Conservation (phyloP, 2,329 filamentous ascomycete genomes). For the Pseudopyrenochaeta lycopersici region DNA sequence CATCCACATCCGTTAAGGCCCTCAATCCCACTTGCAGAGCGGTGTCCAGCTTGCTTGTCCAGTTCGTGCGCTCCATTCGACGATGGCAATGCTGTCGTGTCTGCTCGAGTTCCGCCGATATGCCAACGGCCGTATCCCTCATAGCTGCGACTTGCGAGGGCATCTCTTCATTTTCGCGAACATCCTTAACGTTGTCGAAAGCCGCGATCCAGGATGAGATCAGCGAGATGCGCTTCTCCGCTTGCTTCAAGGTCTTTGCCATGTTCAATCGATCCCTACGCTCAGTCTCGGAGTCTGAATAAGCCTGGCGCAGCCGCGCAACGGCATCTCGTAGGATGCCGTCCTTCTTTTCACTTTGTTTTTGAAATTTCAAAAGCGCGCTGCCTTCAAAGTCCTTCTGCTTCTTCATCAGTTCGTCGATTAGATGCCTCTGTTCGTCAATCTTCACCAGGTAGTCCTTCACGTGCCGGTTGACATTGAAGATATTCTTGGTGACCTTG, state of each 20-base stretch:
- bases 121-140: constrained; percentile 87
- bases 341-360: constrained; percentile 87
- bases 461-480: constrained; percentile 98
- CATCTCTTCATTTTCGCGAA: constrained; percentile 73
- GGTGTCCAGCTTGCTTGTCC: constrained; percentile 87
- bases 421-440: constrained; percentile 96
- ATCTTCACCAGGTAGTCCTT: constrained; percentile 99
- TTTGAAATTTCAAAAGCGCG: constrained; percentile 88
- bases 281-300: constrained; percentile 80
- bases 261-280: constrained; percentile 79
- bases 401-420: constrained; percentile 93
- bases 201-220: constrained; percentile 93
- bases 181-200: constrained; percentile 84
- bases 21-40: constrained; percentile 85
- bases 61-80: constrained; percentile 78
- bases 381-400: constrained; percentile 86
- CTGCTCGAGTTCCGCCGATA: constrained; percentile 86
- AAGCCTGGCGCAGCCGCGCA: constrained; percentile 80
- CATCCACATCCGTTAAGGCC: constrained; percentile 77
- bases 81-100: constrained; percentile 93
- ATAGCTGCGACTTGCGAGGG: constrained; percentile 69
- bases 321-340: constrained; percentile 79
- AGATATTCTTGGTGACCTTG: constrained; percentile 98
- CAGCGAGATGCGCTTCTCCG: constrained; percentile 84
- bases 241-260: constrained; percentile 82